A percentile compares a stretch with the other conserved stretches of the same genome.
phyloP scores from a whole-genome alignment of 208 protist genomes.

The Phytomonas serpens region DNA sequence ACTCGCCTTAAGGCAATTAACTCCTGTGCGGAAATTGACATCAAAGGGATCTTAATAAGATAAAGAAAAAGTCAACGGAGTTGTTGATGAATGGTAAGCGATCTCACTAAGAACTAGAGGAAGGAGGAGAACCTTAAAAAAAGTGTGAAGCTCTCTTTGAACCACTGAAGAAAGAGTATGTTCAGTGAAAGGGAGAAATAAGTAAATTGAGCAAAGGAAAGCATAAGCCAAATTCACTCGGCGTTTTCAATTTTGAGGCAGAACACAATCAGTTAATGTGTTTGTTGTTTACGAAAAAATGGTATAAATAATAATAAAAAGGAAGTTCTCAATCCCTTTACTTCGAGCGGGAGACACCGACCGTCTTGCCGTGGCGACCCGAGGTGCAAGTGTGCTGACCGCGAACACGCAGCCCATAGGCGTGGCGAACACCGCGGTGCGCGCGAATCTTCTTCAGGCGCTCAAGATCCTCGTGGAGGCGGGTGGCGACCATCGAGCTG shows the following conservation, averaged over 20 bases:
- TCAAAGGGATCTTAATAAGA: conserved; percentile 15
- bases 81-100: background rate
- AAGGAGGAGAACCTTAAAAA: background rate
- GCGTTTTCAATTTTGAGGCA: background rate
- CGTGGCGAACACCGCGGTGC: conserved; percentile 98
- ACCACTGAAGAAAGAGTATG: background rate
- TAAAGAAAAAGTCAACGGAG: conserved; percentile 14
- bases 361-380: conserved; percentile 94
- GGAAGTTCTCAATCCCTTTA: conserved; percentile 23
- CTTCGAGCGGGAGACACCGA: conserved; percentile 76
- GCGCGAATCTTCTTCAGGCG: conserved; percentile 98
- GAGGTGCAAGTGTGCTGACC: conserved; percentile 99
- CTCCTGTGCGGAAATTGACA: conserved; percentile 85
- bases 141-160: background rate
- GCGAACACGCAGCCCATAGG: conserved; percentile 97
- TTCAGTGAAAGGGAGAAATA: background rate
- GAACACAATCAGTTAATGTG: background rate
- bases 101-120: background rate
- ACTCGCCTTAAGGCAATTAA: conserved; percentile 79
- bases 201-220: conserved; percentile 5
- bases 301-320: conserved; percentile 10
- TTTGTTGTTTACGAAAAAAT: conserved; percentile 9
- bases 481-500: conserved; percentile 95
- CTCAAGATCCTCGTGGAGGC: conserved; percentile 99
- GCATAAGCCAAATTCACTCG: background rate